Evolutionary conservation across 176 grass and related monocot genomes (phyloP).

Genomic region (Saccharum spontaneum): DNA sequence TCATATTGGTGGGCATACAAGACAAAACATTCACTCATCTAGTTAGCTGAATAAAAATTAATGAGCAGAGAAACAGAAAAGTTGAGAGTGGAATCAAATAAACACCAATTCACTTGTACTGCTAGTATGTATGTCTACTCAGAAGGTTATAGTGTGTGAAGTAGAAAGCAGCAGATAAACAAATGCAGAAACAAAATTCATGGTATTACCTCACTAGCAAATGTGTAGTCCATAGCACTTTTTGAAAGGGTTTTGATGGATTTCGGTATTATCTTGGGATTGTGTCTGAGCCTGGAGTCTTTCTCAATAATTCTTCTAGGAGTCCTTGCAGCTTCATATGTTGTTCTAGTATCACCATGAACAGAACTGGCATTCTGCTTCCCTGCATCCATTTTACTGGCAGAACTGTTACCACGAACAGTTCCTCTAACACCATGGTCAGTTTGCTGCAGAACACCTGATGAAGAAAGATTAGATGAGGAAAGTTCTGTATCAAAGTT

Average conservation of each 20-base stretch:
- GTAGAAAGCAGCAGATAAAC: background rate
- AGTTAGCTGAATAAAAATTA: background rate
- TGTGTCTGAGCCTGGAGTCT: slow-evolving; percentile 36
- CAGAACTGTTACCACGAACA: slow-evolving; percentile 12
- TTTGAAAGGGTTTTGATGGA: slow-evolving; percentile 30
- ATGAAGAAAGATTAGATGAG: slow-evolving; percentile 33
- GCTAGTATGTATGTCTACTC: background rate
- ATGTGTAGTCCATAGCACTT: slow-evolving; percentile 25
- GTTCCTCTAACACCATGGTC: slow-evolving; percentile 34
- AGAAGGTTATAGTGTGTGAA: background rate
- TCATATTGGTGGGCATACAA: background rate
- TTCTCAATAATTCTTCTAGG: slow-evolving; percentile 35
- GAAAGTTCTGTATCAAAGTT: slow-evolving; percentile 29
- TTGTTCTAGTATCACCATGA: slow-evolving; percentile 23
- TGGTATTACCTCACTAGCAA: slow-evolving; percentile 57
- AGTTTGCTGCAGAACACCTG: slow-evolving; percentile 30
- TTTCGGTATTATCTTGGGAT: slow-evolving; percentile 47
- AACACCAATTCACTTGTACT: background rate
- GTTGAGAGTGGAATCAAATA: background rate
- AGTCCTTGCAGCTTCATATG: slow-evolving; percentile 15
- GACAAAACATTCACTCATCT: background rate
- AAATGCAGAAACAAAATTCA: background rate
- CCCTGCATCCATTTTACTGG: slow-evolving; percentile 9
- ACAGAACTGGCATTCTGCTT: slow-evolving; percentile 18
- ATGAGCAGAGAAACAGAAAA: background rate